Conservation (phyloP, 2,329 filamentous ascomycete species). For the Cordyceps cateniannulata region DNA sequence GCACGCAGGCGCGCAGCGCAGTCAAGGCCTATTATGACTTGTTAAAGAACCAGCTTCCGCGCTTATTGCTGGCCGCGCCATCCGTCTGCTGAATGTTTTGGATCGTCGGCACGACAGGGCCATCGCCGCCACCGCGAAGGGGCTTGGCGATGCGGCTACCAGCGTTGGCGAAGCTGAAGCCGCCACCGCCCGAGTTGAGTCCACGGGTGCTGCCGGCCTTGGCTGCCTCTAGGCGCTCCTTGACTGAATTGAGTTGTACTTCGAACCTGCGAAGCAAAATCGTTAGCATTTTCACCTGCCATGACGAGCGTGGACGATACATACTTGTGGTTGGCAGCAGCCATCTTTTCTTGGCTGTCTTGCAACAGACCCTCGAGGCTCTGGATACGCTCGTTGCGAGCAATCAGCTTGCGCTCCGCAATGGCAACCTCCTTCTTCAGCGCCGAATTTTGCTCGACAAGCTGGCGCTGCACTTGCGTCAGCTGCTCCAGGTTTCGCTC, state of each 20-base stretch:
- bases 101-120: constrained; percentile 48
- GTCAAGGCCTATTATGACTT: constrained; percentile 37
- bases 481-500: constrained; percentile 97
- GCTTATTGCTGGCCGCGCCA: constrained; percentile 47
- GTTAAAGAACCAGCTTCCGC: constrained; percentile 70
- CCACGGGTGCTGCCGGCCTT: constrained; percentile 87
- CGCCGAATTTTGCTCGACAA: constrained; percentile 94
- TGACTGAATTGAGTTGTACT: constrained; percentile 91
- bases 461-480: constrained; percentile 92
- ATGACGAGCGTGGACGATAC: constrained; percentile 27
- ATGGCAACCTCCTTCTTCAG: constrained; percentile 99
- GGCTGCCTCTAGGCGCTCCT: constrained; percentile 92
- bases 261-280: constrained; percentile 67
- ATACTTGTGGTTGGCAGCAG: constrained; percentile 94
- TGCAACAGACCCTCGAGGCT: constrained; percentile 87
- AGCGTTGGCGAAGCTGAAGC: constrained; percentile 63
- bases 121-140: constrained; percentile 52
- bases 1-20: background rate
- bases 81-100: constrained; percentile 54
- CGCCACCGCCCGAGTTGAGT: constrained; percentile 59
- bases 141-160: constrained; percentile 66
- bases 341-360: constrained; percentile 97
- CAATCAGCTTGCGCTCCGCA: constrained; percentile 93
- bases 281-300: constrained; percentile 21
- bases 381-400: constrained; percentile 92